A percentile compares a stretch with the other conserved stretches of the same genome.
Evolutionary conservation across 1,139 yeast genomes (phyloP).

Genomic region (Zhuliangozyma parablackwelliae): DNA sequence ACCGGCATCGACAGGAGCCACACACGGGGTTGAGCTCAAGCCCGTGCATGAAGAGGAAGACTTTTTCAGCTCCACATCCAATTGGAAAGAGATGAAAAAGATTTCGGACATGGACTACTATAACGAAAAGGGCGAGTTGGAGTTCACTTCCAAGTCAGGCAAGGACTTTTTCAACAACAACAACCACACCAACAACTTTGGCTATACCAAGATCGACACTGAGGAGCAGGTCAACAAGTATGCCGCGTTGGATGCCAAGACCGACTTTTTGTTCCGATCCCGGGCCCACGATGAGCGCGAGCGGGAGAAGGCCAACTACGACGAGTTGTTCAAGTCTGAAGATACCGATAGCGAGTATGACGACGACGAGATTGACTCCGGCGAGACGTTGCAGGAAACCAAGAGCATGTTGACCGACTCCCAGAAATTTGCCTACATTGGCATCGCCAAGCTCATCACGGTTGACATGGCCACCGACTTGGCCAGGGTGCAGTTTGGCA

Average conservation of each 20-base stretch:
- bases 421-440: constrained; percentile 90
- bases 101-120: constrained; percentile 48
- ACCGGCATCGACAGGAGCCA: neutral
- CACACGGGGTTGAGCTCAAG: constrained; percentile 2
- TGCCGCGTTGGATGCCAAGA: constrained; percentile 67
- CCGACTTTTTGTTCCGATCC: constrained; percentile 69
- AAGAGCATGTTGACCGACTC: constrained; percentile 75
- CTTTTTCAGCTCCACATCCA: constrained; percentile 27
- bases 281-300: constrained; percentile 11
- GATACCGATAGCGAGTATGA: constrained; percentile 24
- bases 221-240: constrained; percentile 84
- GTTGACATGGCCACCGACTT: constrained; percentile 80
- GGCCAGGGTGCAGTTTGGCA: constrained; percentile 54
- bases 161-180: constrained; percentile 21
- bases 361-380: constrained; percentile 44
- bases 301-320: constrained; percentile 16
- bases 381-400: constrained; percentile 71
- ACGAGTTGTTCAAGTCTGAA: constrained; percentile 19
- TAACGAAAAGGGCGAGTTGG: constrained; percentile 48
- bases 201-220: constrained; percentile 86
- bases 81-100: constrained; percentile 54
- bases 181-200: constrained; percentile 30
- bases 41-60: constrained; percentile 24
- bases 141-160: constrained; percentile 22
- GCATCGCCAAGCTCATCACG: constrained; percentile 69